Evolutionary conservation across 169 alveolate genomes (phyloP).

Genomic region (Plasmodium fragile): DNA sequence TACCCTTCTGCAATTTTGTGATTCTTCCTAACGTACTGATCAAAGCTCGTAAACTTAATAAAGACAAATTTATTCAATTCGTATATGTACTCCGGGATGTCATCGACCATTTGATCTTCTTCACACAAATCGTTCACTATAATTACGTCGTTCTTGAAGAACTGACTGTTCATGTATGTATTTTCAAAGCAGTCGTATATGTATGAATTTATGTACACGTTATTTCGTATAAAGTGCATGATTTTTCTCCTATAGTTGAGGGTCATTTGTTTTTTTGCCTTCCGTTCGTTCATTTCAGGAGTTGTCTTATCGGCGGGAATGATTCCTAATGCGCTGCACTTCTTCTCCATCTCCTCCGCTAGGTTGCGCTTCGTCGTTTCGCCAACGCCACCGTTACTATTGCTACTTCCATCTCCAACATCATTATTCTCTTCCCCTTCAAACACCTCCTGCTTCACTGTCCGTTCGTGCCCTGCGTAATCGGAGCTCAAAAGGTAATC

Average conservation of each 20-base stretch:
- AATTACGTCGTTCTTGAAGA: constrained; percentile 58
- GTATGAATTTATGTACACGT: constrained; percentile 46
- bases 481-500: background rate
- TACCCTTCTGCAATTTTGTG: constrained; percentile 66
- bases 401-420: background rate
- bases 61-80: constrained; percentile 60
- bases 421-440: background rate
- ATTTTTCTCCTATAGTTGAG: constrained; percentile 34
- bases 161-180: constrained; percentile 35
- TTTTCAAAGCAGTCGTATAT: constrained; percentile 68
- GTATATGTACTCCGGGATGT: constrained; percentile 46
- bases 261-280: constrained; percentile 14
- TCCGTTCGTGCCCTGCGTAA: background rate
- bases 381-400: background rate
- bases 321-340: background rate
- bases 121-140: background rate
- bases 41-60: constrained; percentile 61
- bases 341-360: constrained; percentile 6
- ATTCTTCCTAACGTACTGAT: constrained; percentile 37
- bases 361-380: background rate
- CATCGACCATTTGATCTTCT: constrained; percentile 16
- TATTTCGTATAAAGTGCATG: constrained; percentile 41
- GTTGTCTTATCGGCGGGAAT: background rate
- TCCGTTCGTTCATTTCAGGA: background rate
- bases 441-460: constrained; percentile 6